Percentiles rank a stretch among this genome's conserved stretches.
phyloP scores from a whole-genome alignment of 2,329 filamentous ascomycete species.

The Colletotrichum liriopes region DNA sequence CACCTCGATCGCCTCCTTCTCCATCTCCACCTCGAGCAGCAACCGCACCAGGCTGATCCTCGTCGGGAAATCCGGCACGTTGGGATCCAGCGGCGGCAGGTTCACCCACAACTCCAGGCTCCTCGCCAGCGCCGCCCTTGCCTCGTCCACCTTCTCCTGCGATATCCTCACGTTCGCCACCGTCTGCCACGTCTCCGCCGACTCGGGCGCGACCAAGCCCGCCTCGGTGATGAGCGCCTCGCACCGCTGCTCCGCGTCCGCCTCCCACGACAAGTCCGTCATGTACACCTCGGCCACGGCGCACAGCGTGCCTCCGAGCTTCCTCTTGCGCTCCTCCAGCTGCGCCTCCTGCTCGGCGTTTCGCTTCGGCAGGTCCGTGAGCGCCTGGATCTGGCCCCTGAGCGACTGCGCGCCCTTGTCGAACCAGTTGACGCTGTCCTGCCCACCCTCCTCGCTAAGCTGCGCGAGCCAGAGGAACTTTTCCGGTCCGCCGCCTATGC shows the following conservation, averaged over 20 bases:
- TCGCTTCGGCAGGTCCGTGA: conserved; percentile 65
- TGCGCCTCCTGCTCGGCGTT: conserved; percentile 58
- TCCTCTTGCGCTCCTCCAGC: conserved; percentile 80
- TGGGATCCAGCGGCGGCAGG: conserved; percentile 78
- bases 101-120: conserved; percentile 90
- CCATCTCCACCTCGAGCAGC: conserved; percentile 91
- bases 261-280: conserved; percentile 96
- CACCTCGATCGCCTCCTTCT: conserved; percentile 87
- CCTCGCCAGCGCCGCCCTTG: conserved; percentile 81
- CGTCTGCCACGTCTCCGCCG: conserved; percentile 93
- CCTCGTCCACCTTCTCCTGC: conserved; percentile 85
- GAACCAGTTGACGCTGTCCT: conserved; percentile 78
- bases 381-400: conserved; percentile 76
- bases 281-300: conserved; percentile 98
- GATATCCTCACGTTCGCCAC: conserved; percentile 95
- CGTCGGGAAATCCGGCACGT: conserved; percentile 88
- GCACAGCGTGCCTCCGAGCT: conserved; percentile 92
- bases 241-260: conserved; percentile 90
- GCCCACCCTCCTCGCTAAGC: conserved; percentile 80
- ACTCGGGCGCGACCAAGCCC: conserved; percentile 84
- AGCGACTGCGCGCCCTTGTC: conserved; percentile 81
- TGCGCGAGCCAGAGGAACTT: conserved; percentile 97
- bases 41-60: conserved; percentile 87
- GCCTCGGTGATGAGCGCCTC: conserved; percentile 93
- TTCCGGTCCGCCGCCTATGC: conserved; percentile 86